These are phyloP conservation scores for Hypoxylon lienhwacheense DNA, from an alignment of 495 filamentous ascomycete genomes.

Conservation along the genomic window DNA sequence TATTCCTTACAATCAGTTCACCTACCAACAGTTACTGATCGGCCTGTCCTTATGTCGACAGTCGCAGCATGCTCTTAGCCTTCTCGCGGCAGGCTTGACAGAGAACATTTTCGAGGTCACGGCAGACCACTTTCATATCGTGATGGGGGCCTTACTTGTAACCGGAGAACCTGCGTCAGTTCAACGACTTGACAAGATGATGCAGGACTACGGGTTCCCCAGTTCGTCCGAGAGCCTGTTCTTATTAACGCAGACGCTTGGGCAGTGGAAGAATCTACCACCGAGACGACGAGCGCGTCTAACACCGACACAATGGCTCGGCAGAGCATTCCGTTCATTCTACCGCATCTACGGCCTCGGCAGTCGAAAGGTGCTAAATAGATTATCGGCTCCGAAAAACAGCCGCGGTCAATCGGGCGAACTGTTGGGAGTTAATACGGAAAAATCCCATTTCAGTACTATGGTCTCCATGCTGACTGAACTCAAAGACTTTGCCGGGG, in stretches of 20 bases:
- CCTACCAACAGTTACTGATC: conserved; percentile 74
- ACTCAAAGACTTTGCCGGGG: conserved; percentile 55
- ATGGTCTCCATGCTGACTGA: conserved; percentile 65
- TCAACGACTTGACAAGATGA: conserved; percentile 38
- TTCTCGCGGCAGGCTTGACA: conserved; percentile 63
- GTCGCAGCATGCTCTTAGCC: conserved; percentile 64
- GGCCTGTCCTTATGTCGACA: conserved; percentile 62
- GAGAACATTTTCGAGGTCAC: conserved; percentile 60
- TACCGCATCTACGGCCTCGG: conserved; percentile 36
- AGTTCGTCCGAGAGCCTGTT: conserved; percentile 38
- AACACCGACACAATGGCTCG: conserved; percentile 34
- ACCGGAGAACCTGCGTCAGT: conserved; percentile 42
- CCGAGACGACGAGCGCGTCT: conserved; percentile 5
- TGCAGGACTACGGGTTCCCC: conserved; percentile 39
- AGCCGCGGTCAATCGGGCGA: conserved; percentile 34
- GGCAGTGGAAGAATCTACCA: conserved; percentile 39
- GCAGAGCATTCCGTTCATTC: conserved; percentile 36
- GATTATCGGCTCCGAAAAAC: conserved; percentile 14
- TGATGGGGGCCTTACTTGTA: conserved; percentile 57
- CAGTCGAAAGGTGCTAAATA: conserved; percentile 36
- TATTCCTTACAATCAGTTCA: conserved; percentile 65
- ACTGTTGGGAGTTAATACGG: conserved; percentile 45
- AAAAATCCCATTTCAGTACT: conserved; percentile 55
- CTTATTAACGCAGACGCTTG: conserved; percentile 41
- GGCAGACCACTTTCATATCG: conserved; percentile 72